Evolutionary conservation across 2,329 filamentous ascomycete genomes (phyloP), one percentile per base, ranked within the genome.

Genomic region (Plectosphaerella plurivora): DNA sequence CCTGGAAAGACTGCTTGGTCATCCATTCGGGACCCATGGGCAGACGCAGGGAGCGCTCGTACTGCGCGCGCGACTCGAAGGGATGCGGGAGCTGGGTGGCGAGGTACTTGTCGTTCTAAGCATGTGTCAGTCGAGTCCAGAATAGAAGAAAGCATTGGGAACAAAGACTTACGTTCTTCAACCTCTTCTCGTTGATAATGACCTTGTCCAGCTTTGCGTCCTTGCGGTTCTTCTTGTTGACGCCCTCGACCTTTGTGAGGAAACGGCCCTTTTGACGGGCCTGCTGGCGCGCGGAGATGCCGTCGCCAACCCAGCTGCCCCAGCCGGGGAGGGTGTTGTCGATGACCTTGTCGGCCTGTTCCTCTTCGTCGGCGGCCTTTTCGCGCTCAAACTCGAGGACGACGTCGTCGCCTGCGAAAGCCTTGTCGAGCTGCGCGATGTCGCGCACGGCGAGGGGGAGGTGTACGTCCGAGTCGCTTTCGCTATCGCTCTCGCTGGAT

Each of bases 1-100:
- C 84, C 76, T 97, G 92, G 79, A 94, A 94, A 14, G 88, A 91
- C 74, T 91, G 85, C 81, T 96, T 97, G n/a, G 93, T 97, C 60
- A 86, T 85, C 92, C 93, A 99, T 71, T 99, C 93, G 15, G 88
- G 90, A 1, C 94, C 94, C 55, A 97, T 83, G 1, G 94, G 94
- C 59, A 97, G 73, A 44, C 93, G 80, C 53, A 97, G 75, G 58
- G 88, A 89, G 49, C 93, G 78, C 76, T 99, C 94, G 72, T 97
- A 97, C 75, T 97, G 91, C 64, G 88, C 81, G 60, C 80, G 81
- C 25, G 82, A 90, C 76, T 97, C 93, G 69, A 91, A 97, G n/a
- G 86, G 86, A 71, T 95, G 89, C 48, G 94, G 94, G 49, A 99
- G 76, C 61, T 84, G 82, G 9, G 85, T 84, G 16, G 94, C 92